Base-by-base conservation (phyloP, 2,329 filamentous ascomycete species). In the Atkinsonella texensis region DNA sequence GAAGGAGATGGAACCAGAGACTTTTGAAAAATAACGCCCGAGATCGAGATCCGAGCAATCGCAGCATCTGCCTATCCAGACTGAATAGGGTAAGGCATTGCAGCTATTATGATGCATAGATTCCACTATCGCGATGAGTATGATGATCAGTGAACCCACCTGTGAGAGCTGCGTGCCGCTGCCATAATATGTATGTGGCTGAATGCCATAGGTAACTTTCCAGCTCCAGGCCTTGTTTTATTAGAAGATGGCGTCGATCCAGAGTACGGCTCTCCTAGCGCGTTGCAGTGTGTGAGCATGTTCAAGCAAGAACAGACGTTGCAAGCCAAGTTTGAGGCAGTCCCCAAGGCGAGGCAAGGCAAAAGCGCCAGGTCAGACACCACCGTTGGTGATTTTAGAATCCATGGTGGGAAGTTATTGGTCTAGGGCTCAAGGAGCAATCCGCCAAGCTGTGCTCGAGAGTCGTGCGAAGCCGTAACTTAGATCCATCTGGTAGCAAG, bases 231-330 rank as follows among this genome's bases (percentile, higher is more conserved):
- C 62, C 1, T 63, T 80, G 10, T 59, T 80, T 23, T 23, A 23
- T 23, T 2, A 2, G 69, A 73, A 49, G 75, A 75, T 0, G 74
- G 75, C 2, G 77, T 76, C 3, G 77, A 80, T 58, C 77, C 77
- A 1, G 74, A 77, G 1, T 65, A 72, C 52, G 77, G 77, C 1
- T 61, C 65, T 2, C 76, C 76, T 1, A 75, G 69, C 39, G 75
- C 77, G 0, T 58, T 73, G 45, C 66, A 74, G 51, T 75, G 74
- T 28, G 62, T 79, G 15, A 59, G 62, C 3, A 69, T 79, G 63
- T 80, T 80, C 57, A 74, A 74, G 50, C 75, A 77, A 56, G 70
- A 76, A 51, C 71, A 73, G 1, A 63, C 64, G 52, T 80, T 76
- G 75, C 69, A 65, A 52, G 58, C 58, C 3, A 76, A 67, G 46